Conservation (phyloP, 2,329 filamentous ascomycete genomes). For the Beauveria scarabaeidicola region DNA sequence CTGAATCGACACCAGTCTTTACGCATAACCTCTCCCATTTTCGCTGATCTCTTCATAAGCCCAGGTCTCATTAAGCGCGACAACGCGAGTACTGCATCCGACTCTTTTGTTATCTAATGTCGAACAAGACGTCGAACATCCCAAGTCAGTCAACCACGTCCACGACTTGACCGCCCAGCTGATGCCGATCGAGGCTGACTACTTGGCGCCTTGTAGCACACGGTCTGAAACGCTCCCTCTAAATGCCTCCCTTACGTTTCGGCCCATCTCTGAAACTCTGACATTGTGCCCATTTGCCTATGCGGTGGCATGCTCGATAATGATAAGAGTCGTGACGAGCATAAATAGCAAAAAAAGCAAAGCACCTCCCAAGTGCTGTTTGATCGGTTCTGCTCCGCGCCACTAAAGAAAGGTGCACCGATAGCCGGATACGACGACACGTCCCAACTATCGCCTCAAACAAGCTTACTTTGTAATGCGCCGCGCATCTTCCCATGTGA, state of each 20-base stretch:
- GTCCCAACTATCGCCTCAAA: not conserved
- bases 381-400: not conserved
- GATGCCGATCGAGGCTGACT: too few species aligned
- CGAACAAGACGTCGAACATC: too few species aligned
- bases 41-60: too few species aligned
- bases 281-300: not conserved
- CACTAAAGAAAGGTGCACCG: not conserved
- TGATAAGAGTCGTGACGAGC: not conserved
- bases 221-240: not conserved
- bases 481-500: not conserved
- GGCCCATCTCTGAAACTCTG: conserved; percentile 7
- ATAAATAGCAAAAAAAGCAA: not conserved
- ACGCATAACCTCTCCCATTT: too few species aligned
- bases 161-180: not conserved
- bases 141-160: not conserved
- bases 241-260: conserved; percentile 7
- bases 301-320: not conserved
- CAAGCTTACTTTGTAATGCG: not conserved
- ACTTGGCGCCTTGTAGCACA: not conserved
- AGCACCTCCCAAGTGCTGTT: too few species aligned
- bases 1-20: too few species aligned
- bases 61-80: too few species aligned
- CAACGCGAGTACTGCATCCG: too few species aligned
- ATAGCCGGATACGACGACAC: not conserved
- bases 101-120: too few species aligned